A percentile compares a stretch with the other conserved stretches of the same genome.
These are phyloP conservation scores for Cladosporium sp. DNA, from an alignment of 2,329 filamentous ascomycete genomes.

Conservation along the genomic window DNA sequence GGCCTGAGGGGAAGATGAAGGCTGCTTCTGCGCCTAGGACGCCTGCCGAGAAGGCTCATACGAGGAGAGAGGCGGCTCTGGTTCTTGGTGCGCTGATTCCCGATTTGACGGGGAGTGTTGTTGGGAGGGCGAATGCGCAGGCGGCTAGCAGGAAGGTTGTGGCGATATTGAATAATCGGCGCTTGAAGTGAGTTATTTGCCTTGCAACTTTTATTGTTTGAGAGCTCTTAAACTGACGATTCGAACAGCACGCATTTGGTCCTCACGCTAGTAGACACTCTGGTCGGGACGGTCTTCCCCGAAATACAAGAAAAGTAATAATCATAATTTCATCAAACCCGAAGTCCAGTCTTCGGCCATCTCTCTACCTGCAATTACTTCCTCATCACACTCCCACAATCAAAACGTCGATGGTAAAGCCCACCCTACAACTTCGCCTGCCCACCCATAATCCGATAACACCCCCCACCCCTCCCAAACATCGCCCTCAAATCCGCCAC, in stretches of 20 bases:
- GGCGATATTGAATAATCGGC: conserved; percentile 83
- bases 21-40: conserved; percentile 55
- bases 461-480: conserved; percentile 45
- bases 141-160: conserved; percentile 83
- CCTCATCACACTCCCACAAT: not conserved
- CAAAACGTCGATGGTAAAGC: too few species aligned
- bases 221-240: conserved; percentile 20
- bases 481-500: conserved; percentile 50
- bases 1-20: conserved; percentile 64
- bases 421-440: not conserved
- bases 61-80: conserved; percentile 77
- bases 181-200: conserved; percentile 67
- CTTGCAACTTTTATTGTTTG: not conserved
- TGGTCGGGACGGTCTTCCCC: conserved; percentile 42
- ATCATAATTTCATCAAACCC: conserved; percentile 2
- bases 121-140: conserved; percentile 86
- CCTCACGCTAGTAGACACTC: conserved; percentile 47
- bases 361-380: not conserved
- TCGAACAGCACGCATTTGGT: conserved; percentile 43
- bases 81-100: conserved; percentile 87
- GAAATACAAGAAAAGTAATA: conserved; percentile 18
- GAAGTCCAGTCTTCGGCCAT: not conserved
- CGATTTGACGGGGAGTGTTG: conserved; percentile 86
- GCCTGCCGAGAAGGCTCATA: conserved; percentile 68
- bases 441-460: conserved; percentile 15